Base-by-base conservation (phyloP, 495 filamentous ascomycete species). In the Aeminium ludgeri region DNA sequence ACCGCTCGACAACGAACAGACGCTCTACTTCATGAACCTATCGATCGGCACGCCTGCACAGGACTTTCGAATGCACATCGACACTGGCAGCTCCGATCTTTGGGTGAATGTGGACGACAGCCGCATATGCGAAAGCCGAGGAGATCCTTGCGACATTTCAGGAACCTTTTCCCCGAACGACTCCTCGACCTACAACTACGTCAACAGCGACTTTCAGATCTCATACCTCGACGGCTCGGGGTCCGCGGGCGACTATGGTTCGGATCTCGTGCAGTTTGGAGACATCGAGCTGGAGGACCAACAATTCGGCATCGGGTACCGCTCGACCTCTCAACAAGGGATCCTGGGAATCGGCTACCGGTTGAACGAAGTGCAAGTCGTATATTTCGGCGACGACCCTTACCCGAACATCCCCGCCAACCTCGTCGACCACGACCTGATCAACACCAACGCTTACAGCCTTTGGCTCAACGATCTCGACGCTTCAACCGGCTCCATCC, bases 311-410 rank as follows among this genome's bases (percentile, higher is more conserved):
- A 67, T 95, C 48, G 89, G 84, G 4, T 86, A 84, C 56, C 53
- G 59, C 1, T 86, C 82, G 30, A 68, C 62, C 16, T 83, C 82
- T 32, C 25, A 42, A 52, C 75, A 86, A 59, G 85, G 85, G 29
- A 86, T 97, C 18, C 63, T 97, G 34, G 89, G 89, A 25, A 82
- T 97, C 46, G 86, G 87, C n/a, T 95, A 95, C 51, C 46, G 69
- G 1, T 52, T 72, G 34, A 86, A 94, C 53, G 86, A 94, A 57
- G 84, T 81, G 6, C 74, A 81, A 44, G 76, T 81, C 47, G 70
- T 71, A 40, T 63, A 71, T 28, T 69, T 72, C 19, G 65, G 68
- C 1, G 60, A 65, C 42, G 40, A 59, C 10, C 38, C 75, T 1
- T 97, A 96, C 59, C 59, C 73, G 30, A 95, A 94, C 55, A 65